Percentiles rank a stretch among this genome's conserved stretches.
Conservation (phyloP, 768 basidiomycete species). For the Xerocomellus intermedius region DNA sequence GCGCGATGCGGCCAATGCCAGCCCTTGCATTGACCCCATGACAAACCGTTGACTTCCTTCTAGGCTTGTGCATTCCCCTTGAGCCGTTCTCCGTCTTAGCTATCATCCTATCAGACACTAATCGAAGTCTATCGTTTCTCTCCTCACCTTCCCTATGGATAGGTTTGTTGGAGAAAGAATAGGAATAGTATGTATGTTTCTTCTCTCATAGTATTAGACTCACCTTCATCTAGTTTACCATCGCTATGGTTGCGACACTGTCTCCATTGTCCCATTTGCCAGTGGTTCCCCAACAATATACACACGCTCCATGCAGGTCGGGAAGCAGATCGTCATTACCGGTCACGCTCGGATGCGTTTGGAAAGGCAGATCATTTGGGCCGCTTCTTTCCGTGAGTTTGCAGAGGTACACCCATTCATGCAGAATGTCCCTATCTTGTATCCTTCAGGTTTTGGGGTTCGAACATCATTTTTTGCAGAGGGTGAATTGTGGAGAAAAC, state of each 20-base stretch:
- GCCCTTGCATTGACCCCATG: background rate
- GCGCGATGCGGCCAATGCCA: background rate
- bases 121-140: constrained; percentile 9
- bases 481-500: constrained; percentile 17
- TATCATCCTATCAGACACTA: constrained; percentile 16
- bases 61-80: constrained; percentile 22
- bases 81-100: constrained; percentile 10
- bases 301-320: constrained; percentile 23
- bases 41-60: constrained; percentile 17
- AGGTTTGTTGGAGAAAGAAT: constrained; percentile 22
- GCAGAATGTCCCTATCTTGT: background rate
- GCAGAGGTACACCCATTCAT: background rate
- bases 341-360: constrained; percentile 22
- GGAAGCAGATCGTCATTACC: constrained; percentile 16
- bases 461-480: constrained; percentile 13
- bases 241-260: constrained; percentile 18
- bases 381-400: constrained; percentile 18
- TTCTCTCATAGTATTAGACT: background rate
- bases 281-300: constrained; percentile 17
- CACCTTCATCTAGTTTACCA: constrained; percentile 16
- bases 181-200: constrained; percentile 10
- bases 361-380: constrained; percentile 13
- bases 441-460: constrained; percentile 16
- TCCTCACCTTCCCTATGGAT: background rate
- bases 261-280: constrained; percentile 24